phyloP scores from a whole-genome alignment of 2,329 filamentous ascomycete genomes.

The Triangularia setosa region DNA sequence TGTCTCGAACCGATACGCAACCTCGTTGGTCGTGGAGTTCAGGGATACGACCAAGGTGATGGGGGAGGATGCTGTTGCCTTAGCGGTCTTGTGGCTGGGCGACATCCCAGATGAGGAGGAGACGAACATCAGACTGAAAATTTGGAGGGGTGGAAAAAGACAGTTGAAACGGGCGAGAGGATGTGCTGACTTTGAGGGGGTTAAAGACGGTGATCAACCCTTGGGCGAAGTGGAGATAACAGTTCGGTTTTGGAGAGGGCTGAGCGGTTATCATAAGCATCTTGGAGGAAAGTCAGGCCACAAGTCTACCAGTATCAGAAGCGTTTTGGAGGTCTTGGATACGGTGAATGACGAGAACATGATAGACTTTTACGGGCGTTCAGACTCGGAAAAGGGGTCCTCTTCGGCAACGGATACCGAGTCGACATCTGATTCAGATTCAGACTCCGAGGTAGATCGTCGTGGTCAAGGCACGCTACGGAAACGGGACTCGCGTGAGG shows the following conservation, averaged over 20 bases:
- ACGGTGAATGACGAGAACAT: constrained; percentile 55
- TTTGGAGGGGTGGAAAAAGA: constrained; percentile 64
- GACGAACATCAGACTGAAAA: constrained; percentile 51
- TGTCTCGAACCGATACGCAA: constrained; percentile 58
- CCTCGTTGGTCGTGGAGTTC: constrained; percentile 54
- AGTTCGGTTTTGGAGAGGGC: constrained; percentile 57
- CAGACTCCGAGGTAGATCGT: constrained; percentile 34
- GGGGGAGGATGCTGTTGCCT: constrained; percentile 42
- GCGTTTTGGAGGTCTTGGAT: constrained; percentile 63
- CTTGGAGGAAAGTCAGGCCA: constrained; percentile 51
- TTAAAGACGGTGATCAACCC: constrained; percentile 51
- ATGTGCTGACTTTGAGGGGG: constrained; percentile 34
- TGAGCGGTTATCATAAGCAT: constrained; percentile 55
- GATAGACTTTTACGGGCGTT: constrained; percentile 25
- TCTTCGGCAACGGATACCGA: constrained; percentile 27
- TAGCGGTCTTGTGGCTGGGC: constrained; percentile 64
- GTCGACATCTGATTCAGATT: constrained; percentile 23
- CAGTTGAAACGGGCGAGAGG: constrained; percentile 35
- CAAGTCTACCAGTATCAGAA: constrained; percentile 40
- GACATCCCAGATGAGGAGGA: constrained; percentile 67
- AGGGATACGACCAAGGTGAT: constrained; percentile 52
- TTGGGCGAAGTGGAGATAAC: constrained; percentile 56
- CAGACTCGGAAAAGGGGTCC: constrained; percentile 25
- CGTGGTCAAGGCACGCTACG: constrained; percentile 18
- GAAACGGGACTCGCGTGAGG: constrained; percentile 30